Percentiles rank a stretch among this genome's conserved stretches.
phyloP scores from a whole-genome alignment of 2,329 filamentous ascomycete genomes.

The Ophiostoma triangulosporum region DNA sequence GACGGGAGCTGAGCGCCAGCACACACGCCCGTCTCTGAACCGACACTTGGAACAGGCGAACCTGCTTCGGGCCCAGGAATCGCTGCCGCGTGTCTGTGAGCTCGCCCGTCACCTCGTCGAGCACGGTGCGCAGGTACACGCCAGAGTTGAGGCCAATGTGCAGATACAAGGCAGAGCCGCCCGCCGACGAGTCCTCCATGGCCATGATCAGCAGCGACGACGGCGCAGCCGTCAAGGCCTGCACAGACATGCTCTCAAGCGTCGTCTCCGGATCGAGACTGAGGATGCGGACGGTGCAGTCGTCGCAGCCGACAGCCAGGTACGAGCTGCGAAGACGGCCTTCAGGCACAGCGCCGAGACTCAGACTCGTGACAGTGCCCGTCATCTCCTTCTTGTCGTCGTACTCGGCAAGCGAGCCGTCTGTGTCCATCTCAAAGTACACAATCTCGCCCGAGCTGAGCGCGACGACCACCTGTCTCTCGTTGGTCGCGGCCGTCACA shows the following conservation, averaged over 20 bases:
- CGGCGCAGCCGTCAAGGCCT: slow-evolving; percentile 81
- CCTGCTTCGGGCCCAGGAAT: slow-evolving; percentile 82
- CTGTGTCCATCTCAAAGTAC: slow-evolving; percentile 93
- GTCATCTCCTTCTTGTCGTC: slow-evolving; percentile 93
- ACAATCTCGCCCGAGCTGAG: slow-evolving; percentile 93
- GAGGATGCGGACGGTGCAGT: slow-evolving; percentile 86
- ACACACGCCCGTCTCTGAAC: slow-evolving; percentile 76
- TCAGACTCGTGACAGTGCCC: slow-evolving; percentile 88
- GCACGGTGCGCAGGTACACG: slow-evolving; percentile 85
- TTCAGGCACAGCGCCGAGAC: slow-evolving; percentile 81
- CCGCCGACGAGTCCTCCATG: slow-evolving; percentile 87
- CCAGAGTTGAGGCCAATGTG: slow-evolving; percentile 94
- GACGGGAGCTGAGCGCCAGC: slow-evolving; percentile 76
- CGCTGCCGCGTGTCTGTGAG: slow-evolving; percentile 88
- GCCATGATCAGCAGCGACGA: slow-evolving; percentile 82
- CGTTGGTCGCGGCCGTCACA: slow-evolving; percentile 85
- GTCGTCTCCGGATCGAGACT: slow-evolving; percentile 84
- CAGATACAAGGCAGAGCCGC: slow-evolving; percentile 77
- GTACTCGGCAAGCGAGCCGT: slow-evolving; percentile 84
- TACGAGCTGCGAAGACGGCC: slow-evolving; percentile 82
- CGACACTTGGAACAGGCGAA: slow-evolving; percentile 81
- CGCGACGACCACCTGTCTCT: slow-evolving; percentile 83
- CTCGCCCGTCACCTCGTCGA: slow-evolving; percentile 93
- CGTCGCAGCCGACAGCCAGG: slow-evolving; percentile 90
- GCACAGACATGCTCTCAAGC: slow-evolving; percentile 84